Percentiles rank a stretch among this genome's conserved stretches.
phyloP scores from a whole-genome alignment of 805 yeast species.

The Wickerhamomyces chambardii region DNA sequence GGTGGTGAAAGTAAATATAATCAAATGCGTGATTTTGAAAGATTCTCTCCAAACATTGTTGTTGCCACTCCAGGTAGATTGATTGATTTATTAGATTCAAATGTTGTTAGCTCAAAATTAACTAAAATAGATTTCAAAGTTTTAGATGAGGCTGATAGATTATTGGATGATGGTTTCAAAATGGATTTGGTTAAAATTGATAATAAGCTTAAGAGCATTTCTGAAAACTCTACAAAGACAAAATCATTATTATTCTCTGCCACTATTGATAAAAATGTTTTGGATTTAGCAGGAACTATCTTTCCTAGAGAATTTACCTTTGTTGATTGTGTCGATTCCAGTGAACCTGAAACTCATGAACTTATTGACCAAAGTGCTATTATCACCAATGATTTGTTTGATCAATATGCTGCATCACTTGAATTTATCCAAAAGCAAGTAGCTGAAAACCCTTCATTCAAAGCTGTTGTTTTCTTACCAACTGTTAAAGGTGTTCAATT shows the following conservation, averaged over 20 bases:
- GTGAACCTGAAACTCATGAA: slow-evolving; percentile 74
- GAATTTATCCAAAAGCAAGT: slow-evolving; percentile 34
- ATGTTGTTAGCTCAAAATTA: slow-evolving; percentile 36
- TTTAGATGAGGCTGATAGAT: slow-evolving; percentile 88
- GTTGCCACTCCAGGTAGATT: slow-evolving; percentile 91
- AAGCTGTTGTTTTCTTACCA: slow-evolving; percentile 78
- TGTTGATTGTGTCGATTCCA: slow-evolving; percentile 66
- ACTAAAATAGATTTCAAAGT: slow-evolving; percentile 51
- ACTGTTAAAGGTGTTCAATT: slow-evolving; percentile 64
- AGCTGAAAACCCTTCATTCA: slow-evolving; percentile 37
- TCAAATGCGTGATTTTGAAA: slow-evolving; percentile 25
- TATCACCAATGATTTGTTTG: slow-evolving; percentile 42
- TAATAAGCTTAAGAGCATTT: slow-evolving; percentile 28
- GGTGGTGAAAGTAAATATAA: slow-evolving; percentile 50
- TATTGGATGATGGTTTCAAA: slow-evolving; percentile 75
- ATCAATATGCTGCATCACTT: slow-evolving; percentile 51
- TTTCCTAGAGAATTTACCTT: slow-evolving; percentile 48
- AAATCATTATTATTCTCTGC: slow-evolving; percentile 83
- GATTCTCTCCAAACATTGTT: slow-evolving; percentile 45
- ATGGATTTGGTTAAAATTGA: slow-evolving; percentile 54
- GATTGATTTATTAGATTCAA: slow-evolving; percentile 45
- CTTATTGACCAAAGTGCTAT: slow-evolving; percentile 63
- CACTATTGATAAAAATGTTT: slow-evolving; percentile 66
- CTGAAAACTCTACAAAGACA: slow-evolving; percentile 25
- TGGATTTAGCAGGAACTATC: slow-evolving; percentile 49